Evolutionary conservation across 352 stramenopile species (phyloP).

Genomic region (Phytophthora chlamydospora): DNA sequence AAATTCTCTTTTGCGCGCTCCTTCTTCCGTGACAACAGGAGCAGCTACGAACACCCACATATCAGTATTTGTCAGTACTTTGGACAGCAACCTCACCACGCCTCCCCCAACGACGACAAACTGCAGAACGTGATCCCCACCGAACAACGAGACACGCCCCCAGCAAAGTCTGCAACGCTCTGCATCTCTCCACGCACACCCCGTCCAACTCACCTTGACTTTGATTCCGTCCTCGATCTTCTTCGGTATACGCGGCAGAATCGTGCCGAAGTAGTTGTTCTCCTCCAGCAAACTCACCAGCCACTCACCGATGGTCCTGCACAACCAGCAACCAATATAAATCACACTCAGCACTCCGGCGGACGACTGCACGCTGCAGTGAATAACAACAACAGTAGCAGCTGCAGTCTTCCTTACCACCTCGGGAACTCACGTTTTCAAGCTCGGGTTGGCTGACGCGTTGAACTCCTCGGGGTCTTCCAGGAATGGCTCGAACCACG

Average conservation of each 20-base stretch:
- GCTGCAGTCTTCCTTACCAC: slow-evolving; percentile 42
- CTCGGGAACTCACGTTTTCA: slow-evolving; percentile 67
- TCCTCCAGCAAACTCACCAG: slow-evolving; percentile 91
- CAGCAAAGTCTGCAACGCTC: slow-evolving; percentile 1
- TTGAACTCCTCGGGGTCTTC: slow-evolving; percentile 95
- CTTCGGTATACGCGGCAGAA: slow-evolving; percentile 96
- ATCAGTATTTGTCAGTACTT: slow-evolving; percentile 3
- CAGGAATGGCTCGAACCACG: slow-evolving; percentile 96
- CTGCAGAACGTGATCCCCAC: slow-evolving; percentile 26
- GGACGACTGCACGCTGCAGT: slow-evolving; percentile 27
- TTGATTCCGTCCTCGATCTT: slow-evolving; percentile 97
- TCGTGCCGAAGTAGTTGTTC: slow-evolving; percentile 97
- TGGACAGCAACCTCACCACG: background rate
- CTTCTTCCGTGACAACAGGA: slow-evolving; percentile 70
- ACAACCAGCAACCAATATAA: slow-evolving; percentile 4
- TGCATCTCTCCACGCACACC: slow-evolving; percentile 2
- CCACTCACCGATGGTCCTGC: slow-evolving; percentile 94
- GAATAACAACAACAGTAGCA: slow-evolving; percentile 19
- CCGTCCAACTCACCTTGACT: slow-evolving; percentile 75
- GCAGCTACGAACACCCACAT: slow-evolving; percentile 58
- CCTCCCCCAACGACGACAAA: slow-evolving; percentile 2
- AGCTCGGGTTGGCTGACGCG: slow-evolving; percentile 78
- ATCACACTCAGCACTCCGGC: slow-evolving; percentile 13
- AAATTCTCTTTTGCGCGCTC: slow-evolving; percentile 72
- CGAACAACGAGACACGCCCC: slow-evolving; percentile 26